Evolutionary conservation across 129 eudicot species (phyloP), one percentile per base, ranked within the genome.

Genomic region (Escallonia herrerae): DNA sequence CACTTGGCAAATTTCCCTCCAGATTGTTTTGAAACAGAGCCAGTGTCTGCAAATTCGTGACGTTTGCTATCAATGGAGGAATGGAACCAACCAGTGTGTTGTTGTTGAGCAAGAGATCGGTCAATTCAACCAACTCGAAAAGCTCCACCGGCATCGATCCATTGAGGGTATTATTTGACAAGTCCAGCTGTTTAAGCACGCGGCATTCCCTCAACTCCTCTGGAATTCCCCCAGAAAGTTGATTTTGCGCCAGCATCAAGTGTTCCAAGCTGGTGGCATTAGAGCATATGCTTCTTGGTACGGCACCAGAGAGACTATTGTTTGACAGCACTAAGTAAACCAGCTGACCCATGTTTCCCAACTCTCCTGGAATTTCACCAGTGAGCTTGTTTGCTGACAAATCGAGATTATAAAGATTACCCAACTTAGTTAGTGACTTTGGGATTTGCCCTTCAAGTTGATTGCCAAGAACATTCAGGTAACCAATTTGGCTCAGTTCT

Each of bases 121-220:
- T 93, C 60, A 93, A 68, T 41, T 68, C 77, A 49, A 66, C 64
- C 61, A 93, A 58, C 61, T 70, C 78, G 37, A 64, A 93, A 60
- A 93, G 62, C 77, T 88, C 89, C 3, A 58, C 7, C 3, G 98
- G 99, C 12, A 93, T 82, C 7, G 84, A 69, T 5, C 98, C 99
- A 44, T 79, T 77, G 51, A 93, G 87, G 4, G 95, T 89, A 67
- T 89, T 93, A 11, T 89, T 89, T 7, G 96, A 88, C 87, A 93
- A 93, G 78, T 93, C 96, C 8, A 93, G 85, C 69, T 72, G 84
- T 77, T 79, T 53, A 22, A 93, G 63, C 3, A 82, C 50, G 48
- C 51, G 43, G 66, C 99, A 93, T 3, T 76, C 82, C 57, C 78
- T 80, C 72, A 93, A 63, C 58, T 86, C 87, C 50, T 43, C 71